Conservation (phyloP, 2,329 filamentous ascomycete genomes). For the Dothiorella sarmentorum region DNA sequence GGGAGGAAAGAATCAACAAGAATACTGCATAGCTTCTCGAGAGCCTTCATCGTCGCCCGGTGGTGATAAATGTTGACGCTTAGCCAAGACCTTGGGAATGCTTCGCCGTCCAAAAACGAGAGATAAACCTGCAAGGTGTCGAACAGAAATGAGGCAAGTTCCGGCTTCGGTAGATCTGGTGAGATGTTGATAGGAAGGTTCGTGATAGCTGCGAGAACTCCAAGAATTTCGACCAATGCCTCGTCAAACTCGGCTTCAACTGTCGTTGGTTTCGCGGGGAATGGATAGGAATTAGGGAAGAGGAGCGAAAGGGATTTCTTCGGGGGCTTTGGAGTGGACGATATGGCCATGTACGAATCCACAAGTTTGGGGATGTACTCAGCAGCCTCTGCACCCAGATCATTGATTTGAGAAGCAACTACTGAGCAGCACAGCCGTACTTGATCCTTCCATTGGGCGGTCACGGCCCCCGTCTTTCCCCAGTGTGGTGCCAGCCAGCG, state of each 20-base stretch:
- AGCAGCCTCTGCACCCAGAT: constrained; percentile 75
- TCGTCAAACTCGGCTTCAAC: constrained; percentile 71
- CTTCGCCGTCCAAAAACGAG: constrained; percentile 83
- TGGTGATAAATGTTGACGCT: constrained; percentile 92
- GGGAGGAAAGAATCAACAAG: constrained; percentile 83
- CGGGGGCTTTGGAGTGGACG: constrained; percentile 58
- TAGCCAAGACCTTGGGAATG: constrained; percentile 86
- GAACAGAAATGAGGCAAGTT: constrained; percentile 71
- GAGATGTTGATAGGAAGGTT: constrained; percentile 71
- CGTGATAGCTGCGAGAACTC: constrained; percentile 77
- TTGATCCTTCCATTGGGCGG: constrained; percentile 86
- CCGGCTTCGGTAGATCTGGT: constrained; percentile 69
- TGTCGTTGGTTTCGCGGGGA: constrained; percentile 68
- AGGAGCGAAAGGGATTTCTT: constrained; percentile 72
- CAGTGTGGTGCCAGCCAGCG: constrained; percentile 92
- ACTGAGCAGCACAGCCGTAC: constrained; percentile 92
- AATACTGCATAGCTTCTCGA: constrained; percentile 77
- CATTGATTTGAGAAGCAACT: constrained; percentile 76
- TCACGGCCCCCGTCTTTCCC: constrained; percentile 71
- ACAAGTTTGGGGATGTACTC: constrained; percentile 89
- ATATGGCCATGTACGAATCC: constrained; percentile 79
- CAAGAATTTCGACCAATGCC: constrained; percentile 80
- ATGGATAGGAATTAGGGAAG: constrained; percentile 87
- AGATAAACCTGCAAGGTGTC: constrained; percentile 80
- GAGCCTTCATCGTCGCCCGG: constrained; percentile 78